Evolutionary conservation across 495 filamentous ascomycete genomes (phyloP), one percentile per base, ranked within the genome.

Genomic region (Aspergillus avenaceus): DNA sequence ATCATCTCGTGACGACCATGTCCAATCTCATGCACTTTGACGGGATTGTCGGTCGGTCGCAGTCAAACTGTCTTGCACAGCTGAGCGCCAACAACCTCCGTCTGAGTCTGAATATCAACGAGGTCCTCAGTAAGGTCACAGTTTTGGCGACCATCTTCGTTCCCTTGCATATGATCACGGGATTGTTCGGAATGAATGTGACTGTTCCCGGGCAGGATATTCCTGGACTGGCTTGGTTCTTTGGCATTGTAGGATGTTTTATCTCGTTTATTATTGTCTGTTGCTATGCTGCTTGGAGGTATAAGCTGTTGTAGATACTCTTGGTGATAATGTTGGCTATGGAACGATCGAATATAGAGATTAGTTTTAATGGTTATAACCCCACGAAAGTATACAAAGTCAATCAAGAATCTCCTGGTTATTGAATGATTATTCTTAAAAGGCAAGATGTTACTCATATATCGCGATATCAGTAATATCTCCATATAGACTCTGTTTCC

Each of bases 181-280:
- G 92, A 58, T 71, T 97, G 50, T 97, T 95, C 66, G 92, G 93
- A 13, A 97, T 97, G 92, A 97, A 97, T 70, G 91, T 97, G 8
- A 46, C 53, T 14, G 86, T 97, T 2, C 92, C 93, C 0, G 95
- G 83, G 14, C 66, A 69, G 54, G 65, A 83, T 2, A 50, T 55
- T 0, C 56, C 62, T 1, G 77, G 75, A 28, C 62, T 92, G 26
- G 70, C 56, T 12, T 87, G 90, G 70, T 96, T 89, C 60, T 90
- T 89, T 67, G 78, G 77, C 1, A 92, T 95, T 57, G 47, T 95
- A 7, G 86, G 83, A 3, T 66, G 64, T 24, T 81, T 95, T 52
- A 48, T 75, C 5, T 55, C 62, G 7, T 84, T 91, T 58, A 76
- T 82, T 41, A 8, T 79, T 1, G 14, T 78, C 26, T 73, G 67